Evolutionary conservation across 148 eudicot genomes (phyloP).

Genomic region (Rheum nobile): DNA sequence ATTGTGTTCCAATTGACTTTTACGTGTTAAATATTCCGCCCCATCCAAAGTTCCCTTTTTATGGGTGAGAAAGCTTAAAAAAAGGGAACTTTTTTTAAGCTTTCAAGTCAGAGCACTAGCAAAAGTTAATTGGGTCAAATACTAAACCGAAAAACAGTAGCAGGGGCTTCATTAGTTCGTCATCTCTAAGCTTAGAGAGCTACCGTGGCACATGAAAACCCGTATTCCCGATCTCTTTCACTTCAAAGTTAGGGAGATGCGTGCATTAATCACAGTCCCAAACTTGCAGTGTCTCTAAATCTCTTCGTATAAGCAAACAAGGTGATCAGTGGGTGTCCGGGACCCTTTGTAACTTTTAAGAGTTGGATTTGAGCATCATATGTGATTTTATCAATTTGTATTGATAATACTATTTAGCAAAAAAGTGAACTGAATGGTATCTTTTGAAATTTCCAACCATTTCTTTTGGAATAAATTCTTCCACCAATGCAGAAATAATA

Average conservation of each 20-base stretch:
- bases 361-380: neutral
- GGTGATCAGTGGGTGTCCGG: neutral
- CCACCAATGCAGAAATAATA: neutral
- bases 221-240: neutral
- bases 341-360: neutral
- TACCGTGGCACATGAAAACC: neutral
- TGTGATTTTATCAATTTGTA: neutral
- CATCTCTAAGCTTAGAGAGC: neutral
- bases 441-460: neutral
- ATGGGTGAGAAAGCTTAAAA: too few species aligned
- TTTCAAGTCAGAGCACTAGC: neutral
- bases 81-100: too few species aligned
- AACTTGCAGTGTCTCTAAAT: neutral
- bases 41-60: neutral
- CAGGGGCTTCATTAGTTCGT: neutral
- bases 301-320: neutral
- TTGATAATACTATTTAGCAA: neutral
- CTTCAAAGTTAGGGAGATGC: neutral
- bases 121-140: neutral
- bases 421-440: neutral
- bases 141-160: neutral
- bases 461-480: neutral
- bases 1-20: neutral
- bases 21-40: neutral
- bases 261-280: neutral